A percentile compares a stretch with the other conserved stretches of the same genome.
Conservation (phyloP, 1,284 basidiomycete species). For the Marasmius sp. region DNA sequence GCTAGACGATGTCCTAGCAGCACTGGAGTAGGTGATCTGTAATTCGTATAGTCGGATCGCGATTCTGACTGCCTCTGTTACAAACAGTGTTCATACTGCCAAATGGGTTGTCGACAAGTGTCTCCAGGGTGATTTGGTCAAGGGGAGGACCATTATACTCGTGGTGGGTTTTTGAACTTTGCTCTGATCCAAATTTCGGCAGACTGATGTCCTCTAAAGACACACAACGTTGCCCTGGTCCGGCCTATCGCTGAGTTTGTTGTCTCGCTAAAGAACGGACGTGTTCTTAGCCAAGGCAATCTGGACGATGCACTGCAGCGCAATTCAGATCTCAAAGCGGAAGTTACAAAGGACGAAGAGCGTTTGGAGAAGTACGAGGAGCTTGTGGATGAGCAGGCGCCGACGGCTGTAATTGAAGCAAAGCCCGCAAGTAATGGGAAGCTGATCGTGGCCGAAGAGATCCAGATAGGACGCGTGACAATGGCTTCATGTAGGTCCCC, state of each 20-base stretch:
- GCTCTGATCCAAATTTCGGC: neutral
- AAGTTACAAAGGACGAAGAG: conserved; percentile 32
- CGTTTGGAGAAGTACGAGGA: conserved; percentile 35
- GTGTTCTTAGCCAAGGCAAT: conserved; percentile 40
- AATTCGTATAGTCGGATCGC: neutral
- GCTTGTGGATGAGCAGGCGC: conserved; percentile 36
- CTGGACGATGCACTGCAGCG: conserved; percentile 36
- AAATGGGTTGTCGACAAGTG: conserved; percentile 78
- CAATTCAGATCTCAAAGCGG: conserved; percentile 34
- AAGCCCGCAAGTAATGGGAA: conserved; percentile 36
- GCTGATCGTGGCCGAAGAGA: conserved; percentile 62
- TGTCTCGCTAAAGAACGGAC: conserved; percentile 52
- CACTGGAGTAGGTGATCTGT: conserved; percentile 38
- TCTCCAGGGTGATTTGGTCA: conserved; percentile 66
- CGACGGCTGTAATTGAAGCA: conserved; percentile 19
- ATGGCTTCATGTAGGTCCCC: conserved; percentile 34
- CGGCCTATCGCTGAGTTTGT: conserved; percentile 57
- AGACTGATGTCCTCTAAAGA: conserved; percentile 32
- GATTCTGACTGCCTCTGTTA: too few species aligned
- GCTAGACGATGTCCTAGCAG: conserved; percentile 62
- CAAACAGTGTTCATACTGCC: conserved; percentile 54
- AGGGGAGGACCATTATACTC: conserved; percentile 70
- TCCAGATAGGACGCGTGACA: conserved; percentile 58
- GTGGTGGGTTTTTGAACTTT: conserved; percentile 52
- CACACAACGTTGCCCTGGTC: conserved; percentile 64